These are phyloP conservation scores for Herpetospermum pedunculosum DNA, from an alignment of 306 rosid species.

Conservation along the genomic window DNA sequence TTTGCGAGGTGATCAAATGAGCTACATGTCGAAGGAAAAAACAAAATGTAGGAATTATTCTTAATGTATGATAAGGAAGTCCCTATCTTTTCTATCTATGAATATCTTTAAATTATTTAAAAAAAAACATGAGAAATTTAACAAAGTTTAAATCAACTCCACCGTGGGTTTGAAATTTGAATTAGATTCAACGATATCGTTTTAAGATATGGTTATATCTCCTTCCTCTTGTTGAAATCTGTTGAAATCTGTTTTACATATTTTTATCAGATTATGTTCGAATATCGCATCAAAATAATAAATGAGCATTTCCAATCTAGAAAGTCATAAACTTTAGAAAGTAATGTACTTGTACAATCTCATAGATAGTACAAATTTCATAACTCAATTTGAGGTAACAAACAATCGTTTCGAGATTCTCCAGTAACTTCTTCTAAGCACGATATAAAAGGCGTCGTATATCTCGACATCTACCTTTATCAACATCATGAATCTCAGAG, in stretches of 20 bases:
- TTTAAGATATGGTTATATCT: neutral
- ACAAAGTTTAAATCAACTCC: neutral
- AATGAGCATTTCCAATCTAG: neutral
- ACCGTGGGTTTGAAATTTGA: neutral
- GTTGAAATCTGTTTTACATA: neutral
- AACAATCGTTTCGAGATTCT: neutral
- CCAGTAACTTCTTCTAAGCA: neutral
- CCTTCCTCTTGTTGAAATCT: neutral
- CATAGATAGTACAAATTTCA: no score
- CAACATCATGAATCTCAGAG: no score
- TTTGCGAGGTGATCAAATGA: neutral
- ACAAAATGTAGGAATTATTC: conserved; percentile 2
- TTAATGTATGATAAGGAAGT: neutral
- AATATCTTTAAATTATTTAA: neutral
- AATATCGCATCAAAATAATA: neutral
- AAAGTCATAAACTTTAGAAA: neutral
- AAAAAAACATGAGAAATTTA: neutral
- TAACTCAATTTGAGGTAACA: neutral
- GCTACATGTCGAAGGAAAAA: neutral
- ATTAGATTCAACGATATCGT: neutral
- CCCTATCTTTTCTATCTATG: neutral
- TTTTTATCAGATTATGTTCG: neutral
- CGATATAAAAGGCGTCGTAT: no score
- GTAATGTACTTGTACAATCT: neutral
- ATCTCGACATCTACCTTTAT: no score